These are phyloP conservation scores for Linum tenue DNA, from an alignment of 345 rosid species.

Conservation along the genomic window DNA sequence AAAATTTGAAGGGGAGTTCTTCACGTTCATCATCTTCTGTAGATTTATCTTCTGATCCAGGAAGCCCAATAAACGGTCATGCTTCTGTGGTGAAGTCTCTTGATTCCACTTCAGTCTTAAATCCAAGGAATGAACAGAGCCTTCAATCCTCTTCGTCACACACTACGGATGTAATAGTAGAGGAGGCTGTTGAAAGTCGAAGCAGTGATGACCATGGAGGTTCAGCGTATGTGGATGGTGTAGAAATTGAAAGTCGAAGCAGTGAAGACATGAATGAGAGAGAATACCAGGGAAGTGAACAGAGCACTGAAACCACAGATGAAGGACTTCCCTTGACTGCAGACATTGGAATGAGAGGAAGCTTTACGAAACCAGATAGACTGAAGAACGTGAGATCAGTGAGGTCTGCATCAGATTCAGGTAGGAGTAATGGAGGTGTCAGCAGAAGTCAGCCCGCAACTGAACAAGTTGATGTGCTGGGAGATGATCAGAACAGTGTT, in stretches of 20 bases:
- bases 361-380: constrained; percentile 36
- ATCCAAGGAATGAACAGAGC: constrained; percentile 11
- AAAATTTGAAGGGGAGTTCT: constrained; percentile 24
- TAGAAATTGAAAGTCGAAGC: constrained; percentile 8
- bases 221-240: constrained; percentile 15
- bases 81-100: constrained; percentile 22
- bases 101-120: constrained; percentile 16
- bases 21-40: constrained; percentile 38
- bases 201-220: constrained; percentile 12
- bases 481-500: constrained; percentile 17
- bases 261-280: constrained; percentile 12
- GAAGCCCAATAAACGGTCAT: constrained; percentile 32
- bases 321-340: constrained; percentile 17
- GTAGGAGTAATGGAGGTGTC: constrained; percentile 33
- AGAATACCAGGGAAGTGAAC: constrained; percentile 10
- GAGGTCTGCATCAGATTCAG: constrained; percentile 49
- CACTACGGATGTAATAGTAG: constrained; percentile 15
- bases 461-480: constrained; percentile 23
- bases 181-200: constrained; percentile 17
- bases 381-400: constrained; percentile 67
- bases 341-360: constrained; percentile 28
- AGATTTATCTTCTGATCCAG: constrained; percentile 38
- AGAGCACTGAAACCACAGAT: constrained; percentile 14
- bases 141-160: constrained; percentile 24
- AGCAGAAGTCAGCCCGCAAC: constrained; percentile 29